Evolutionary conservation across 2,329 filamentous ascomycete genomes (phyloP).

Genomic region (Lecanoromycetidae sp.): DNA sequence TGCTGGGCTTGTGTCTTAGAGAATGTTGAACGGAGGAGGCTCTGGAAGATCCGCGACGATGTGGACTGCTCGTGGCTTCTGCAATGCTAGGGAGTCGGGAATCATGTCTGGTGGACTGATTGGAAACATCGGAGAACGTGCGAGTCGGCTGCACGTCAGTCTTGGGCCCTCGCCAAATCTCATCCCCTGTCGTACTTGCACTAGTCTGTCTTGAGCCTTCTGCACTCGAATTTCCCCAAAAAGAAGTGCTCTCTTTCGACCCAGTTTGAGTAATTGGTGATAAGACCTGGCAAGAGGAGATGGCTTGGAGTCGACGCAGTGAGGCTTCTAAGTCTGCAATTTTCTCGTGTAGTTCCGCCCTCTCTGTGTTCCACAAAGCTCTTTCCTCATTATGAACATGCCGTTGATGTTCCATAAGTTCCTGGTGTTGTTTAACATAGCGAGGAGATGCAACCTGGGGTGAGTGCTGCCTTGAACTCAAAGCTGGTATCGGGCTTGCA

Average conservation of each 20-base stretch:
- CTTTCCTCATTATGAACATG: slow-evolving; percentile 13
- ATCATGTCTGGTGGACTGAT: not conserved
- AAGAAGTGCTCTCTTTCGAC: not conserved
- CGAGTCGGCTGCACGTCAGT: slow-evolving; percentile 11
- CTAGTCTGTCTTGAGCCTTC: slow-evolving; percentile 2
- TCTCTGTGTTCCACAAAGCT: slow-evolving; percentile 15
- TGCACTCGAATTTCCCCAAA: not conserved
- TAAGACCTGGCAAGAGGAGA: not conserved
- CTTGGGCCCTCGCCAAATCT: slow-evolving; percentile 11
- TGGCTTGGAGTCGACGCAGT: slow-evolving; percentile 4
- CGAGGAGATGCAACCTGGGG: slow-evolving; percentile 7
- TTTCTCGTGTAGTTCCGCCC: slow-evolving; percentile 10
- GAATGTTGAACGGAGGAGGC: too few species aligned
- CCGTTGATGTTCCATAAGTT: slow-evolving; percentile 14
- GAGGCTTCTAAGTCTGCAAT: slow-evolving; percentile 12
- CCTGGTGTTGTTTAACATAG: slow-evolving; percentile 14
- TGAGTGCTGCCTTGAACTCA: not conserved
- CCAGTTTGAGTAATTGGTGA: not conserved
- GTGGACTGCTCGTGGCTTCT: not conserved
- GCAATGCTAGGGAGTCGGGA: slow-evolving; percentile 12
- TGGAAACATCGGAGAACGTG: slow-evolving; percentile 11
- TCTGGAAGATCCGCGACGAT: not conserved
- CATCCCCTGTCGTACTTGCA: slow-evolving; percentile 7
- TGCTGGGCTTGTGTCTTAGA: slow-evolving; percentile 4
- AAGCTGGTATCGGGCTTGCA: not conserved